Conservation (phyloP, 768 basidiomycete genomes). For the Hericium rajendrae region DNA sequence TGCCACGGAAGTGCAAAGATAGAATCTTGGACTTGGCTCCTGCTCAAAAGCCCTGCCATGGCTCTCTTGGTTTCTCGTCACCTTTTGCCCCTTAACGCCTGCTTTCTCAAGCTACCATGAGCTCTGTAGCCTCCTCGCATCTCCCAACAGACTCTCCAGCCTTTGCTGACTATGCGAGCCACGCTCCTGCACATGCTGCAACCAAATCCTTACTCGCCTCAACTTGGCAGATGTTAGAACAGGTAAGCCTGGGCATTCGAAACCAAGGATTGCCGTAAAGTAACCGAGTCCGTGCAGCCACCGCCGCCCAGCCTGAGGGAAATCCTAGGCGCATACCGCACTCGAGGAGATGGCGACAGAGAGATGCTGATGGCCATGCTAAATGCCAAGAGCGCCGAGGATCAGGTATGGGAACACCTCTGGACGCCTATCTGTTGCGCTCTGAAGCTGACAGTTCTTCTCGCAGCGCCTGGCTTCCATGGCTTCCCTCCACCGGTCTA, state of each 20-base stretch:
- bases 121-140: conserved; percentile 8
- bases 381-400: conserved; percentile 87
- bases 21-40: conserved; percentile 7
- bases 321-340: conserved; percentile 76
- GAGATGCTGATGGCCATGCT: conserved; percentile 88
- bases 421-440: background rate
- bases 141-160: conserved; percentile 1
- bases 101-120: conserved; percentile 6
- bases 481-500: conserved; percentile 58
- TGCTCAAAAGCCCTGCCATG: conserved; percentile 14
- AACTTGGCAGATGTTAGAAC: conserved; percentile 37
- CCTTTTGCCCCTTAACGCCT: background rate
- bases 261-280: background rate
- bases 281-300: conserved; percentile 29
- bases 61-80: background rate
- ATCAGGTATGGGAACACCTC: conserved; percentile 51
- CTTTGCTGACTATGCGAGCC: conserved; percentile 4
- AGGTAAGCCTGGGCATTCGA: conserved; percentile 23
- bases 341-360: conserved; percentile 85
- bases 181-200: conserved; percentile 3
- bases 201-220: conserved; percentile 29
- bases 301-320: conserved; percentile 79
- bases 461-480: conserved; percentile 61
- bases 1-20: conserved; percentile 10
- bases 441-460: conserved; percentile 4